Base-by-base conservation (phyloP, 257 asterid genomes). In the Solanum gracilifrons region DNA sequence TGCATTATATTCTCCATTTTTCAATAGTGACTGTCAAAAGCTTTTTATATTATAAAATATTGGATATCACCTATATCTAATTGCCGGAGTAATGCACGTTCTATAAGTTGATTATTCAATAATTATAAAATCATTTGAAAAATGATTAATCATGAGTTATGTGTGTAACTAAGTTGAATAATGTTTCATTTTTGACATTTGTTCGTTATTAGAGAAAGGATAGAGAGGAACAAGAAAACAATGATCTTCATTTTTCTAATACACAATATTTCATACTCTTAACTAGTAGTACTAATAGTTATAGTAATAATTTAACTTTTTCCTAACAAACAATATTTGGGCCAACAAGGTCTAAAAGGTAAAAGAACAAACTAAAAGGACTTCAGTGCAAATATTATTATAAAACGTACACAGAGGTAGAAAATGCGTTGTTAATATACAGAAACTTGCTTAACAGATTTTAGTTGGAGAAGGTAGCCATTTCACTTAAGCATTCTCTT, bases 401-500 rank as follows among this genome's bases (percentile, higher is more conserved):
- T 43, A 79, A 79, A 79, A 43, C 3, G 9, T 32, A 31, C 25
- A 43, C 3, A 18, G 3, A 25, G 23, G 5, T 5, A 16, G 5
- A 87, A 41, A 58, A 12, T 33, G 36, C 29, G 7, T 41, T 36
- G 18, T 37, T 69, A 32, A 18, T 39, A 21, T 5, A 13, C 84
- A 77, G 7, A 25, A 25, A n/a, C 69, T 43, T 66, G 18, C 37
- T 48, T 27, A 33, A 72, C 88, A 80, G 16, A 79, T 46, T 69
- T 32, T 64, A 27, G 89, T 73, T 33, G 82, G 33, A 9, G 25
- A 55, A 41, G 41, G 64, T 87, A 37, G 84, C 72, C 36, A 68
- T 66, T 80, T 87, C n/a, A 12, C 51, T 43, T 85, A 83, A 83
- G 85, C 83, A 86, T 87, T 20, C 75, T 60, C 55, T 48, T 85